Evolutionary conservation across 2,329 filamentous ascomycete genomes (phyloP).

Genomic region (Sporothrix schenckii): DNA sequence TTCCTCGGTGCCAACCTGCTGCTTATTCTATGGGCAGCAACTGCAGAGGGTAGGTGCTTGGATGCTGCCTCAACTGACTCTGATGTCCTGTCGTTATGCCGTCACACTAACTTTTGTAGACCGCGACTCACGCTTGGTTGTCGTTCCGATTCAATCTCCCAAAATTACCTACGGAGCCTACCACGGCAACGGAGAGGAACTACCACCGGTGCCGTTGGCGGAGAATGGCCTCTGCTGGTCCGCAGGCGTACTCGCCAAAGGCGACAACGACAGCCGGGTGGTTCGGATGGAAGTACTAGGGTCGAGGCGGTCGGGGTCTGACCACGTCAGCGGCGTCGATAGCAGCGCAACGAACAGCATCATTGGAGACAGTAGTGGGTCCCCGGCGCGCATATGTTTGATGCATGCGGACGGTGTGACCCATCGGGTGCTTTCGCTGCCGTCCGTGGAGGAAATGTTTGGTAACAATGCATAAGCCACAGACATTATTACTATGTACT

Average conservation of each 20-base stretch:
- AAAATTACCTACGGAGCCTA: constrained; percentile 25
- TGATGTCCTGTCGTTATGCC: background rate
- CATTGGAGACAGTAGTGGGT: constrained; percentile 37
- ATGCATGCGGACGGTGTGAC: constrained; percentile 53
- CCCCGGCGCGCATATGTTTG: constrained; percentile 55
- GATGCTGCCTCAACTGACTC: background rate
- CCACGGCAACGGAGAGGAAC: background rate
- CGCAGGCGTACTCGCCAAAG: background rate
- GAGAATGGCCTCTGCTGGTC: constrained; percentile 31
- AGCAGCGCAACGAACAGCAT: constrained; percentile 33
- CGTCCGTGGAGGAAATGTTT: constrained; percentile 37
- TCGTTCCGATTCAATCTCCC: constrained; percentile 29
- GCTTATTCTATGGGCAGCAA: constrained; percentile 60
- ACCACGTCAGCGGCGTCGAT: background rate
- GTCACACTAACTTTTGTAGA: constrained; percentile 11
- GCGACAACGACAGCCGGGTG: constrained; percentile 22
- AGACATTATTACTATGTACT: background rate
- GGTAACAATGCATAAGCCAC: background rate
- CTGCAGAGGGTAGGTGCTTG: background rate
- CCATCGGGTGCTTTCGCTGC: constrained; percentile 54
- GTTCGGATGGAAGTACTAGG: constrained; percentile 57
- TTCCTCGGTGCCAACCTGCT: constrained; percentile 67
- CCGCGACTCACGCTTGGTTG: constrained; percentile 31
- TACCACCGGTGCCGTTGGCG: constrained; percentile 9
- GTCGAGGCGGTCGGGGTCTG: constrained; percentile 39